Conservation (phyloP, 805 yeast genomes). For the Pichia membranifaciens region DNA sequence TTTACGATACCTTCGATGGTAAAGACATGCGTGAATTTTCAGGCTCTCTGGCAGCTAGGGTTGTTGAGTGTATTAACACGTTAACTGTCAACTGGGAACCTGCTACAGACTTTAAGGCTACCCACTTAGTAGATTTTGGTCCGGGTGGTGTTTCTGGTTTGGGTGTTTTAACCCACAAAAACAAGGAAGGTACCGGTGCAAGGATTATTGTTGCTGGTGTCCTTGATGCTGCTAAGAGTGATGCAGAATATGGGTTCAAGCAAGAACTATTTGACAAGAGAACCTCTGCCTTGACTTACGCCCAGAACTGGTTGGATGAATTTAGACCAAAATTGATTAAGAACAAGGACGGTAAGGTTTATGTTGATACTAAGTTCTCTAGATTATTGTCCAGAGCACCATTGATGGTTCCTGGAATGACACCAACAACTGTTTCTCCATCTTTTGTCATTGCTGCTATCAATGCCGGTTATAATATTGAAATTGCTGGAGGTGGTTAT, state of each 20-base stretch:
- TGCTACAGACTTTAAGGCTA: constrained; percentile 74
- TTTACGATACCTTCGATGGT: constrained; percentile 85
- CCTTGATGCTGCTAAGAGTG: constrained; percentile 56
- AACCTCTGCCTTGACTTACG: constrained; percentile 61
- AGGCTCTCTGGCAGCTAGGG: constrained; percentile 59
- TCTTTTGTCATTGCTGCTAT: constrained; percentile 90
- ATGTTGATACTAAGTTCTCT: constrained; percentile 91
- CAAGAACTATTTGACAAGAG: constrained; percentile 85
- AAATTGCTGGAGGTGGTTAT: constrained; percentile 99
- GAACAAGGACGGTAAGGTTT: constrained; percentile 66
- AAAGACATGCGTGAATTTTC: constrained; percentile 55
- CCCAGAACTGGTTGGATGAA: constrained; percentile 87
- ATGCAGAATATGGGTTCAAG: constrained; percentile 90
- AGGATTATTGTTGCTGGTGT: constrained; percentile 93
- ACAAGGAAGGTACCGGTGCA: constrained; percentile 97
- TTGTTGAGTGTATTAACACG: constrained; percentile 77
- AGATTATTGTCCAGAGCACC: constrained; percentile 92
- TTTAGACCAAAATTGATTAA: constrained; percentile 81
- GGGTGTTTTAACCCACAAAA: constrained; percentile 93
- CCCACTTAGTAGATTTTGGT: constrained; percentile 94
- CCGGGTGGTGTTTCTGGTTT: constrained; percentile 98
- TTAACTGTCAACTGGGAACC: constrained; percentile 92
- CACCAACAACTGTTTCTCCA: constrained; percentile 95
- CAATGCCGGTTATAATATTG: constrained; percentile 96
- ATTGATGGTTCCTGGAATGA: constrained; percentile 98